These are phyloP conservation scores for Glycyrrhiza uralensis DNA, from an alignment of 306 rosid species.

Conservation along the genomic window DNA sequence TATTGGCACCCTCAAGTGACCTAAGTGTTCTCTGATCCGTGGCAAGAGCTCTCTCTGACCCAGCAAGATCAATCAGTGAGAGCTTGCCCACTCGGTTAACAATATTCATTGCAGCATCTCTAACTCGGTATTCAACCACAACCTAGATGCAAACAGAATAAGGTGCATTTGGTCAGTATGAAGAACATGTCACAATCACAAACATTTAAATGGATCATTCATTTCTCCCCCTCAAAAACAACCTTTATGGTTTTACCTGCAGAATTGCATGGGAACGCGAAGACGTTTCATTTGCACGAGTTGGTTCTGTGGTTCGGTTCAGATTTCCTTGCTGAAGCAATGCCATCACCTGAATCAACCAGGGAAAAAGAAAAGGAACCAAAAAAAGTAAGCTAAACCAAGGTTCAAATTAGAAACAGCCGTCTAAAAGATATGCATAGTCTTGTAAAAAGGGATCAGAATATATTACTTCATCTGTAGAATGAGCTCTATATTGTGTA, in stretches of 20 bases:
- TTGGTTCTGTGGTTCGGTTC: slow-evolving; percentile 94
- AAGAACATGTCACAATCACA: not conserved
- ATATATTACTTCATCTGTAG: slow-evolving; percentile 83
- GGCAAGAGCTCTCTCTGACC: slow-evolving; percentile 98
- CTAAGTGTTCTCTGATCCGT: slow-evolving; percentile 90
- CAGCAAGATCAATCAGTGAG: slow-evolving; percentile 93
- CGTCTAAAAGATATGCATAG: not conserved
- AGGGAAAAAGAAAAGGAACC: not conserved
- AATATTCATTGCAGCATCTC: slow-evolving; percentile 69
- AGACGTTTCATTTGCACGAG: slow-evolving; percentile 92
- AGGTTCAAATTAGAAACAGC: slow-evolving; percentile 10
- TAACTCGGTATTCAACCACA: slow-evolving; percentile 73
- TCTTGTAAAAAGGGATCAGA: slow-evolving; percentile 5
- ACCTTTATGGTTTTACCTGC: slow-evolving; percentile 50
- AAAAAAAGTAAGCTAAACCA: not conserved
- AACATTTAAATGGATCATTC: not conserved
- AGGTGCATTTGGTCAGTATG: slow-evolving; percentile 18
- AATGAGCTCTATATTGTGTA: slow-evolving; percentile 91
- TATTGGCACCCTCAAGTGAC: slow-evolving; percentile 96
- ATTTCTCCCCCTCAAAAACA: not conserved
- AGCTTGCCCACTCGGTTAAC: slow-evolving; percentile 82
- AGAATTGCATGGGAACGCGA: slow-evolving; percentile 96
- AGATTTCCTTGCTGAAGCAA: slow-evolving; percentile 94
- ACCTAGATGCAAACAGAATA: slow-evolving; percentile 52
- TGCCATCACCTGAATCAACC: slow-evolving; percentile 78